Evolutionary conservation across 768 basidiomycete species (phyloP).

Genomic region (Mycena venus): DNA sequence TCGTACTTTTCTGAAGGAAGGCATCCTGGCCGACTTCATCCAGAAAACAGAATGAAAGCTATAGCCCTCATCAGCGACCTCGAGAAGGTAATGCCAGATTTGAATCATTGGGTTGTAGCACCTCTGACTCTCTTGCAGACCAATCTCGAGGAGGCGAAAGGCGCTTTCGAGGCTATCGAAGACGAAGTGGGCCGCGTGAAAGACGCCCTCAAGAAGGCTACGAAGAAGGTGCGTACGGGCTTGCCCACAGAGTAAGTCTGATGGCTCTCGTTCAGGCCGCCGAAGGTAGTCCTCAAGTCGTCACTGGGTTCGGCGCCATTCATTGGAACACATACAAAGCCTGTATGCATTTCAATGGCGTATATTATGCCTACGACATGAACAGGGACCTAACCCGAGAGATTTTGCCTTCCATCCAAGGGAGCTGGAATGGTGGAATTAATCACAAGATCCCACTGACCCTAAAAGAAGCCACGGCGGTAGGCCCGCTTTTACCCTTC

Average conservation of each 20-base stretch:
- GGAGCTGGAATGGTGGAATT: not conserved
- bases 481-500: not conserved
- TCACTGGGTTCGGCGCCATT: not conserved
- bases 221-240: too few species aligned
- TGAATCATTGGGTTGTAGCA: too few species aligned
- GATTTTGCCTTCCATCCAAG: constrained; percentile 13
- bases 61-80: not conserved
- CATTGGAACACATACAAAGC: constrained; percentile 12
- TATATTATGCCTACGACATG: not conserved
- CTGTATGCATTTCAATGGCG: not conserved
- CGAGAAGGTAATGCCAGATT: not conserved
- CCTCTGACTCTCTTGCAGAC: not conserved
- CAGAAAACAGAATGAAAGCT: not conserved
- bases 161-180: not conserved
- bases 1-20: not conserved
- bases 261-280: too few species aligned
- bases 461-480: not conserved
- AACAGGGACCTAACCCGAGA: constrained; percentile 1
- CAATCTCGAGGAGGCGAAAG: not conserved
- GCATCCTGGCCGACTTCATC: not conserved
- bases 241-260: too few species aligned
- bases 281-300: not conserved
- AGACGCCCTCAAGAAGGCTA: too few species aligned
- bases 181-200: not conserved
- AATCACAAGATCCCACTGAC: constrained; percentile 10